Evolutionary conservation across 1,284 basidiomycete species (phyloP), one percentile per base, ranked within the genome.

Genomic region (Takashimella koratensis): DNA sequence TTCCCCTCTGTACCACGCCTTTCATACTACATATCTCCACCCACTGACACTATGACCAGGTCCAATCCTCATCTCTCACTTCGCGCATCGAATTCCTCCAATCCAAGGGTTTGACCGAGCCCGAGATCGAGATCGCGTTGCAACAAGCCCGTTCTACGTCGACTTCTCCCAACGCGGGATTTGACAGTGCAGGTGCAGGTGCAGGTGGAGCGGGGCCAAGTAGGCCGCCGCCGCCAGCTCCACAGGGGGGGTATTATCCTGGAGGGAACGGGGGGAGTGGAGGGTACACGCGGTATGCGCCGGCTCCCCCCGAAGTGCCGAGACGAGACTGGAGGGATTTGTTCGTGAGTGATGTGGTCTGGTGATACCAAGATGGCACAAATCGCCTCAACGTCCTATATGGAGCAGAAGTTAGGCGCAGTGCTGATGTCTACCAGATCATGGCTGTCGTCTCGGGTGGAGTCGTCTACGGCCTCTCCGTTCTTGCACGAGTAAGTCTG

Each of bases 31-130:
- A 8, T 36, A n/a, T 19, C 39, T 48, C 4, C 21, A 45, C 43
- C 24, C 27, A n/a, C 40, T 45, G 16, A 27, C 30, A 43, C 42
- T 23, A 5, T 47, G 21, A 42, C 1, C 56, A 70, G 70, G 77
- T 81, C 23, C 69, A 76, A 70, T 79, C 84, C 24, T 89, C 91
- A 2, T 80, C 91, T 2, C 76, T 97, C 27, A 82, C 87, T 4
- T 90, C 95, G 71, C 84, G 90, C 47, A 83, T 98, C 48, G 86
- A 90, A 66, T 98, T 98, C 78, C 83, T 98, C 22, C 88, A 97
- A 69, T 87, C 90, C 4, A 98, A 98, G 74, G 95, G 95, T 1
- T 79, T 98, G 23, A 87, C 84, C 0, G 81, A 82, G 16, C 71
- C 80, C 12, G 95, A 98, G 76, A 94, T 98, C 59, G 90, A 97